Conservation (phyloP, 805 yeast genomes). For the Lipomyces sp. region DNA sequence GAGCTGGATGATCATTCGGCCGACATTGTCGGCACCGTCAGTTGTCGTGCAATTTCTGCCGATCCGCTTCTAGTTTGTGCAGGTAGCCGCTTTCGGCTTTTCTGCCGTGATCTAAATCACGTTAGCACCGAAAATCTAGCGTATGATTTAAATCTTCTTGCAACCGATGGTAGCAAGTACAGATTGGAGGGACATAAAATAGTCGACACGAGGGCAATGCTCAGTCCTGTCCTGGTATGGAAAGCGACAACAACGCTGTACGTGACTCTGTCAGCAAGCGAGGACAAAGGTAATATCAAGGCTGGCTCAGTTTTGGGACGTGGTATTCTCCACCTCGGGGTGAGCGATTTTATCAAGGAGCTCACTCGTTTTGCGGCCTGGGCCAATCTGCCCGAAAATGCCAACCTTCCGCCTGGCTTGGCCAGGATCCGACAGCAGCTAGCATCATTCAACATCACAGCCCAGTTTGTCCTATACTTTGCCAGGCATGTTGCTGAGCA, state of each 20-base stretch:
- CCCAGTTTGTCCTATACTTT: not conserved
- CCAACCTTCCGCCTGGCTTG: not conserved
- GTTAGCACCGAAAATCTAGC: not conserved
- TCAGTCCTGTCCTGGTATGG: not conserved
- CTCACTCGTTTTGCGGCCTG: not conserved
- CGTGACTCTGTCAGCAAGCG: not conserved
- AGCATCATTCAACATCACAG: not conserved
- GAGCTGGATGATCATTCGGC: not conserved
- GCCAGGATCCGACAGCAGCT: not conserved
- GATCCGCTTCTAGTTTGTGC: not conserved
- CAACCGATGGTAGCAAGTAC: not conserved
- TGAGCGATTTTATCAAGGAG: not conserved
- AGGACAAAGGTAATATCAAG: not conserved
- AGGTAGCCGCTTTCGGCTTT: not conserved
- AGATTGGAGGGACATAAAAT: not conserved
- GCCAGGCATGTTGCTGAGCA: not conserved
- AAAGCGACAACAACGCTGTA: not conserved
- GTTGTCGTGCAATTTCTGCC: not conserved
- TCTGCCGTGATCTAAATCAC: not conserved
- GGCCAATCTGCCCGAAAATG: conserved; percentile 1
- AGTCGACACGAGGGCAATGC: not conserved
- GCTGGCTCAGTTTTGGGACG: not conserved
- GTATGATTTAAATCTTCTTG: not conserved
- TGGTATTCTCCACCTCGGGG: not conserved
- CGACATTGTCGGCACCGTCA: not conserved